Evolutionary conservation across 176 grass and related monocot genomes (phyloP), one percentile per base, ranked within the genome.

Genomic region (Triticum turgidum): DNA sequence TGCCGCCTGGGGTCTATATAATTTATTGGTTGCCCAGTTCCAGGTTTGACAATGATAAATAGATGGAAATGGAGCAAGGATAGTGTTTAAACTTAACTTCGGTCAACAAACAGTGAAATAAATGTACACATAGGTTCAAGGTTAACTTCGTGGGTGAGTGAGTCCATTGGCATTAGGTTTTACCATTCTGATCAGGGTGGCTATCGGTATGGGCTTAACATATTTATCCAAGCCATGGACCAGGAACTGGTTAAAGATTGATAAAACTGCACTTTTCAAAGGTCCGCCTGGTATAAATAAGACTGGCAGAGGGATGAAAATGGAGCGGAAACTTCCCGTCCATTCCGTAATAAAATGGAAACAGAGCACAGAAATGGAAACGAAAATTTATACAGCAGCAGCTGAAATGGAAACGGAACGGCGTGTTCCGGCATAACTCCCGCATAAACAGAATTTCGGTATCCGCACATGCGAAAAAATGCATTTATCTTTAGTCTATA

Each of bases 151-250:
- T 58, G 11, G 42, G 64, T 69, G 25, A 82, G 72, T 59, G 42
- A 1, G 21, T 83, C 32, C 34, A 56, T 59, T 39, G 32, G 6
- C 30, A 71, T 71, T 49, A 58, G 34, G 33, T 58, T 70, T 34
- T 69, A 21, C 17, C 21, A 1, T 71, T 58, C 30, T 58, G 21
- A 18, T 71, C 29, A 82, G 42, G 80, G 32, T 18, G 21, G 68
- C 32, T 58, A 83, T 9, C 17, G 5, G 21, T 56, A 37, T 39
- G 44, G 80, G 21, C 18, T 82, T 82, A 58, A 81, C 51, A 68
- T 81, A 81, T 30, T 39, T 21, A 59, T 82, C 21, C 80, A 82
- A 82, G 32, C 65, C n/a, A 68, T 51, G 25, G 65, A 82, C 45
- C 58, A 71, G 65, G 21, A 82, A 71, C 29, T 38, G 20, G 47